Evolutionary conservation across 2,329 filamentous ascomycete genomes (phyloP).

Genomic region (Nigrospora oryzae): DNA sequence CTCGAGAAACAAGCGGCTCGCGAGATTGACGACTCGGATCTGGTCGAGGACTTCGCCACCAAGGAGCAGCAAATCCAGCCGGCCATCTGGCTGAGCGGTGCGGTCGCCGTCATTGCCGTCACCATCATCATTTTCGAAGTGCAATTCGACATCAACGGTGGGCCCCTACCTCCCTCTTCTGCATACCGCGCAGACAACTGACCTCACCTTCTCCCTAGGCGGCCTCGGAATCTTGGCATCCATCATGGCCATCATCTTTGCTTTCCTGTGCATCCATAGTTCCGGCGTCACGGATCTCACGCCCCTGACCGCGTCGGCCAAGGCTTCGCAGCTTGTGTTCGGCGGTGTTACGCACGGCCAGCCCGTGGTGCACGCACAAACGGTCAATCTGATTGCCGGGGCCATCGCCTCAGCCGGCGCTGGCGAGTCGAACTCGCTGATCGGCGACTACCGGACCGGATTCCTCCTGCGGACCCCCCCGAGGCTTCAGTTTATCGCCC

Average conservation of each 20-base stretch:
- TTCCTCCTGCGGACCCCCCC: constrained; percentile 59
- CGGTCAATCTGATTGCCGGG: constrained; percentile 58
- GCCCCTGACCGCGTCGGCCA: constrained; percentile 57
- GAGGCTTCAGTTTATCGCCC: constrained; percentile 57
- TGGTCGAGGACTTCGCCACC: constrained; percentile 40
- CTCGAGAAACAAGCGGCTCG: constrained; percentile 13
- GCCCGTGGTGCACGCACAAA: constrained; percentile 42
- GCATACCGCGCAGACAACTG: background rate
- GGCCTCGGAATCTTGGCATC: constrained; percentile 48
- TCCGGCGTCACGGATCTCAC: constrained; percentile 53
- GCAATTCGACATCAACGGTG: constrained; percentile 45
- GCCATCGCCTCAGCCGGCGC: constrained; percentile 47
- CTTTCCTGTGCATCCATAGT: constrained; percentile 53
- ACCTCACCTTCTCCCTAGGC: background rate
- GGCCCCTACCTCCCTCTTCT: background rate
- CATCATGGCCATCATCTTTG: constrained; percentile 51
- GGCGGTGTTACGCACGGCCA: constrained; percentile 53
- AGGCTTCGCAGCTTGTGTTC: constrained; percentile 61
- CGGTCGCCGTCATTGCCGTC: constrained; percentile 37
- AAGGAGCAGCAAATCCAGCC: constrained; percentile 37
- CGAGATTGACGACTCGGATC: constrained; percentile 15
- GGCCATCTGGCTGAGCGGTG: constrained; percentile 44
- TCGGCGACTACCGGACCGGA: constrained; percentile 58
- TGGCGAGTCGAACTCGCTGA: constrained; percentile 43
- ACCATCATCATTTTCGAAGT: constrained; percentile 41